These are phyloP conservation scores for Peronospora destructor DNA, from an alignment of 352 stramenopile genomes.

Conservation along the genomic window DNA sequence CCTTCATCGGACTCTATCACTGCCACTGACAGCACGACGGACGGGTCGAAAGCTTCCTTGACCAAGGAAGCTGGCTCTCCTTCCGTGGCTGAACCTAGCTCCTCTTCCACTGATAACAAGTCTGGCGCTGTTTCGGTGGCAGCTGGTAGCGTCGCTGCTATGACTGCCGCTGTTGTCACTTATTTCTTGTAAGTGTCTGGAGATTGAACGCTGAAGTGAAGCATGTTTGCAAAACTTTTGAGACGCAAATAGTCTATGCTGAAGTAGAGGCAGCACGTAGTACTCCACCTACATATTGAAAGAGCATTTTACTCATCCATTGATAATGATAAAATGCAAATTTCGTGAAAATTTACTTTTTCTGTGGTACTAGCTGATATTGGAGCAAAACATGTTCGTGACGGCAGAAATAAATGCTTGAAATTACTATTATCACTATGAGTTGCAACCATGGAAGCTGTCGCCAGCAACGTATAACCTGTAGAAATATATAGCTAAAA, in stretches of 20 bases:
- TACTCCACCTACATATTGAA: slow-evolving; percentile 9
- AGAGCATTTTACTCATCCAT: slow-evolving; percentile 3
- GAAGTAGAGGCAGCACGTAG: slow-evolving; percentile 10
- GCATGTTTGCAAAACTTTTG: slow-evolving; percentile 6
- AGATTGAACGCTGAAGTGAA: slow-evolving; percentile 4
- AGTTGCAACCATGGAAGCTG: too few species aligned
- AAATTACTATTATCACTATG: too few species aligned
- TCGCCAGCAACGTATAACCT: neutral
- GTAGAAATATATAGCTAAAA: neutral
- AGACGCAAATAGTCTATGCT: slow-evolving; percentile 11
- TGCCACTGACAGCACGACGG: too few species aligned
- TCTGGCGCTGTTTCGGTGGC: slow-evolving; percentile 27
- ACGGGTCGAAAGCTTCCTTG: too few species aligned
- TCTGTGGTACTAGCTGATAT: too few species aligned
- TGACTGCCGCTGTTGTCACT: slow-evolving; percentile 25
- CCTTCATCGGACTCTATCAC: too few species aligned
- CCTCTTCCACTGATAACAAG: too few species aligned
- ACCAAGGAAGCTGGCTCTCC: too few species aligned
- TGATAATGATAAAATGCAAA: slow-evolving; percentile 22
- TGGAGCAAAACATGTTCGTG: too few species aligned
- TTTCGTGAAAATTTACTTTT: slow-evolving; percentile 6
- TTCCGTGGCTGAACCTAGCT: too few species aligned
- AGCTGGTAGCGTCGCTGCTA: slow-evolving; percentile 25
- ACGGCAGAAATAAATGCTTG: too few species aligned
- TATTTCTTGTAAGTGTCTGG: slow-evolving; percentile 28